Evolutionary conservation across 805 yeast genomes (phyloP), one percentile per base, ranked within the genome.

Genomic region (Debaryomyces hansenii): DNA sequence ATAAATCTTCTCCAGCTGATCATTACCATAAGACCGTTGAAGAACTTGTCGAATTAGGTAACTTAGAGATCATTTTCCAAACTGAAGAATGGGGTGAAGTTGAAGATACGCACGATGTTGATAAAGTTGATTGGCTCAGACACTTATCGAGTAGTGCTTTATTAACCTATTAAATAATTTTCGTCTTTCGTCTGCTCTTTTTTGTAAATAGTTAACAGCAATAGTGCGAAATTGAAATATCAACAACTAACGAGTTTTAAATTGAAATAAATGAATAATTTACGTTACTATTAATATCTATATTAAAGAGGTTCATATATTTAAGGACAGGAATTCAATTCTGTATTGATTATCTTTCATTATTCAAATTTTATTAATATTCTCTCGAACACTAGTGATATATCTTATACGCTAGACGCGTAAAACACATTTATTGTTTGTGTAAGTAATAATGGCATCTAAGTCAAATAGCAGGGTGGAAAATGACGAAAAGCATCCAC

Each of bases 21-120:
- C 59, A 60, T 52, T 70, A 56, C 67, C 64, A 69, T 44, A 65
- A 78, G 43, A 53, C 81, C 2, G 67, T 87, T 14, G 90, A 85
- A 44, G 87, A 89, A 50, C 76, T 92, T 34, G 85, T 91, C 1
- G 81, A 81, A 57, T 79, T 86, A 47, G 90, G 90, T 8, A 84
- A 86, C 46, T 72, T 94, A 57, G 99, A 94, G 61, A 84, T 84
- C 11, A 82, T 85, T 29, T 80, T 80, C 66, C 99, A 94, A 68
- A 87, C 96, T 31, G 83, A 82, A 18, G 79, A 84, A 59, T 94
- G 99, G 99, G 99, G 99, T 28, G 97, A 92, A 66, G 98, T 92
- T 20, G 98, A 94, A 69, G 99, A 94, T 60, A 90, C 98, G 2
- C 99, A 94, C 62, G 99, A 94, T 64, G 97, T 94, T n/a, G 96